phyloP scores from a whole-genome alignment of 2,329 filamentous ascomycete species.

The Chaetomium sp. region DNA sequence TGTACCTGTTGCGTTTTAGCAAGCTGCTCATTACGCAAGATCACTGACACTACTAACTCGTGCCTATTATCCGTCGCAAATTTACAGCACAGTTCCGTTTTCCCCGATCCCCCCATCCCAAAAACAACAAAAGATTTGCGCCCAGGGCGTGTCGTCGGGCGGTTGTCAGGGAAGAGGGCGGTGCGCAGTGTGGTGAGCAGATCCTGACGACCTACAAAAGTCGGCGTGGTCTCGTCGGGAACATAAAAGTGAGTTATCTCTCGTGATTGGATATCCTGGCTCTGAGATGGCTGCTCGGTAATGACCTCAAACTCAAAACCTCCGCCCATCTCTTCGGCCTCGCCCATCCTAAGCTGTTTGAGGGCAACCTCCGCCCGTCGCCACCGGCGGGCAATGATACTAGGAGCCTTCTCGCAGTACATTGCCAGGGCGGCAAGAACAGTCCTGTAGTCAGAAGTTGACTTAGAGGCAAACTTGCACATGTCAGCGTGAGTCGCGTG shows the following conservation, averaged over 20 bases:
- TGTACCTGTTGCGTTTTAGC: constrained; percentile 3
- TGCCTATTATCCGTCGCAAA: no score
- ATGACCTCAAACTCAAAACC: background rate
- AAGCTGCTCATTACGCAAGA: no score
- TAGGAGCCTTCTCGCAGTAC: background rate
- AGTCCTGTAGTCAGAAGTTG: background rate
- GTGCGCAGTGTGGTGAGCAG: background rate
- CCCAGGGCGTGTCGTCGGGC: background rate
- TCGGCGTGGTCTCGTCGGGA: background rate
- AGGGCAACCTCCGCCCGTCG: constrained; percentile 1
- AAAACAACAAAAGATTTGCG: no score
- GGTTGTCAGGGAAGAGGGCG: background rate
- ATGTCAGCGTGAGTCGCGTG: background rate
- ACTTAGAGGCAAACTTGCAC: background rate
- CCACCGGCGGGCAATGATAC: constrained; percentile 3
- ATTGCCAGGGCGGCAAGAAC: background rate
- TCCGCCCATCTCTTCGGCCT: background rate
- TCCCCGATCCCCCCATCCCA: no score
- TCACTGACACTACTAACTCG: no score
- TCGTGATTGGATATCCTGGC: background rate
- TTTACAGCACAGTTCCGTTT: no score
- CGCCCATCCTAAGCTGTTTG: background rate
- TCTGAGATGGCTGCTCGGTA: background rate
- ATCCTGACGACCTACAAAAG: background rate
- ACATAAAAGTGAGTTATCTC: background rate